Conservation (phyloP, 2,329 filamentous ascomycete genomes). For the Fusarium burgessii region DNA sequence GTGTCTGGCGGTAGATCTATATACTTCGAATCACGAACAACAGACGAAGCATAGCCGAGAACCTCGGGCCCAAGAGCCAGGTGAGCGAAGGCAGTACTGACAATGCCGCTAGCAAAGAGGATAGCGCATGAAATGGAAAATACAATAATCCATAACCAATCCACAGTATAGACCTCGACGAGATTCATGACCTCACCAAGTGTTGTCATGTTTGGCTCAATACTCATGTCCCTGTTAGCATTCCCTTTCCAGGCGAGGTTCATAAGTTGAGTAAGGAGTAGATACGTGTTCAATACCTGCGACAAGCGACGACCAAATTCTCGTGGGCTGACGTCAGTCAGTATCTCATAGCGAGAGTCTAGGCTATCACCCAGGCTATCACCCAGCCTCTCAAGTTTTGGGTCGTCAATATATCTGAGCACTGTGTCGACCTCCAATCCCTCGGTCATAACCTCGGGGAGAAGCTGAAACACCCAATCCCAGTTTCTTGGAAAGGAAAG, state of each 20-base stretch:
- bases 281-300: slow-evolving; percentile 30
- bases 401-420: background rate
- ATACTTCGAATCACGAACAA: too few species aligned
- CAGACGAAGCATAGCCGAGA: too few species aligned
- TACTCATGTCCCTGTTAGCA: background rate
- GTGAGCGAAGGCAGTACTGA: background rate
- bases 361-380: background rate
- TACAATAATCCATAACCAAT: background rate
- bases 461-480: background rate
- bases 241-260: background rate
- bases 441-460: background rate
- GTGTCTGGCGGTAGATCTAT: background rate
- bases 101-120: background rate
- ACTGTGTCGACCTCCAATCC: background rate
- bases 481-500: background rate
- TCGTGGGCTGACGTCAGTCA: background rate
- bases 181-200: background rate
- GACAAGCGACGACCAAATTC: slow-evolving; percentile 7
- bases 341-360: background rate
- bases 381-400: background rate
- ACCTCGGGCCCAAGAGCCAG: too few species aligned
- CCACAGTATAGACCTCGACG: background rate
- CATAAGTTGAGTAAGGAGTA: background rate
- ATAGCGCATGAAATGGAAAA: background rate
- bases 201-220: background rate